Conservation (phyloP, 768 basidiomycete genomes). For the Russula dissimulans region DNA sequence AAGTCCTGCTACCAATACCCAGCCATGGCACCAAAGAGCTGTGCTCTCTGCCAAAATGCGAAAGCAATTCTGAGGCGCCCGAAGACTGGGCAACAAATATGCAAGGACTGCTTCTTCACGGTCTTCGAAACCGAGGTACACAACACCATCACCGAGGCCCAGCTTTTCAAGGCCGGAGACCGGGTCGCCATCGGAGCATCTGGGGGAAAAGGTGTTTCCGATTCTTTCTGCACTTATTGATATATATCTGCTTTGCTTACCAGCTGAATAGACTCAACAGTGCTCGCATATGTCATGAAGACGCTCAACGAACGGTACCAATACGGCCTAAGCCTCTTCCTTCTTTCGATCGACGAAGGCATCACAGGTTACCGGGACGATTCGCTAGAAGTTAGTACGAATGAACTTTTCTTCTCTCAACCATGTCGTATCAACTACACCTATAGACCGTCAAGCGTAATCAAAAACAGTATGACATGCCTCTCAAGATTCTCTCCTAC, state of each 20-base stretch:
- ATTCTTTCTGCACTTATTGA: background rate
- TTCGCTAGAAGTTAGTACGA: conserved; percentile 68
- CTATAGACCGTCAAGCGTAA: conserved; percentile 93
- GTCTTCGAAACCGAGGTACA: conserved; percentile 99
- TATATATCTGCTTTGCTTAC: background rate
- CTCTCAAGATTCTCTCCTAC: conserved; percentile 92
- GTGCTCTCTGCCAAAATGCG: conserved; percentile 64
- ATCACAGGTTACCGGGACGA: conserved; percentile 98
- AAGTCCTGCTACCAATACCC: too few species aligned
- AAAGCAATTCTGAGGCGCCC: conserved; percentile 89
- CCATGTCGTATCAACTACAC: background rate
- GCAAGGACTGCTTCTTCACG: conserved; percentile 90
- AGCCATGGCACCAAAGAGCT: conserved; percentile 70
- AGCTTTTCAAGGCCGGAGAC: conserved; percentile 82
- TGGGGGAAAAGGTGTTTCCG: conserved; percentile 74
- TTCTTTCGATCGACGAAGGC: conserved; percentile 97
- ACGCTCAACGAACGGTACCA: conserved; percentile 87
- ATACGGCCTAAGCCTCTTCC: conserved; percentile 83
- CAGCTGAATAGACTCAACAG: conserved; percentile 73
- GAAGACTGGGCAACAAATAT: conserved; percentile 96
- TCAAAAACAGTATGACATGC: conserved; percentile 89
- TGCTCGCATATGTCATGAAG: conserved; percentile 96
- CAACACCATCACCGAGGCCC: conserved; percentile 80
- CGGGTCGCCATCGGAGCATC: conserved; percentile 96
- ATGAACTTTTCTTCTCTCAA: background rate